phyloP scores from a whole-genome alignment of 345 rosid genomes.

The Hibiscus trionum region DNA sequence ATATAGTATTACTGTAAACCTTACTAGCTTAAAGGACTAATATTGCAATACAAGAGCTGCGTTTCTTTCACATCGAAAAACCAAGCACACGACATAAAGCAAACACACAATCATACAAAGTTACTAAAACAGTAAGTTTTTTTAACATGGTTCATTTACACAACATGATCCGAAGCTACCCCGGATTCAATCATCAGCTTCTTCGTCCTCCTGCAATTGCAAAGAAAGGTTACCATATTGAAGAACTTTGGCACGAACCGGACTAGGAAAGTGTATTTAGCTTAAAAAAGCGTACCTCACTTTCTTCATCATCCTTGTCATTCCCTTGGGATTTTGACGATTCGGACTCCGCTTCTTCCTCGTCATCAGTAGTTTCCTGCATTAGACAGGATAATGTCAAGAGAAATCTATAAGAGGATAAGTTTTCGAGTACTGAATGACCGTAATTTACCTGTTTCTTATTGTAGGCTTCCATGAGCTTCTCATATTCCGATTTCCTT shows the following conservation, averaged over 20 bases:
- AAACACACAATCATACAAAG: neutral
- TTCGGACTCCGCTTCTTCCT: slow-evolving; percentile 48
- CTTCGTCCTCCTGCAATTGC: slow-evolving; percentile 21
- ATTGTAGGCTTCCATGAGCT: slow-evolving; percentile 75
- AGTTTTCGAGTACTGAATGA: neutral
- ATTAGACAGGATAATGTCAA: neutral
- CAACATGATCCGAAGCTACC: neutral
- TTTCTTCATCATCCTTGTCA: slow-evolving; percentile 50
- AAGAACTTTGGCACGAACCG: neutral
- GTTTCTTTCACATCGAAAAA: neutral
- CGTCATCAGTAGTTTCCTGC: slow-evolving; percentile 36
- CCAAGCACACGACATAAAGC: neutral
- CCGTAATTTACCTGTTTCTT: slow-evolving; percentile 51
- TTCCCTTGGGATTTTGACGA: slow-evolving; percentile 60
- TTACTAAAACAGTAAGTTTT: neutral
- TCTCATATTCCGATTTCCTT: slow-evolving; percentile 66
- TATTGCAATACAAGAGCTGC: slow-evolving; percentile 1
- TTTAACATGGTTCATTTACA: neutral
- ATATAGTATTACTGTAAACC: no score
- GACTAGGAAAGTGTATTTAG: neutral
- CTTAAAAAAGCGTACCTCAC: slow-evolving; percentile 31
- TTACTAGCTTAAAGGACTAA: no score
- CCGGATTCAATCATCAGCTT: slow-evolving; percentile 21
- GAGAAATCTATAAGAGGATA: neutral
- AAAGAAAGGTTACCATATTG: neutral